Percentiles rank a stretch among this genome's conserved stretches.
These are phyloP conservation scores for Thymus quinquecostatus DNA, from an alignment of 257 asterid species.

Conservation along the genomic window DNA sequence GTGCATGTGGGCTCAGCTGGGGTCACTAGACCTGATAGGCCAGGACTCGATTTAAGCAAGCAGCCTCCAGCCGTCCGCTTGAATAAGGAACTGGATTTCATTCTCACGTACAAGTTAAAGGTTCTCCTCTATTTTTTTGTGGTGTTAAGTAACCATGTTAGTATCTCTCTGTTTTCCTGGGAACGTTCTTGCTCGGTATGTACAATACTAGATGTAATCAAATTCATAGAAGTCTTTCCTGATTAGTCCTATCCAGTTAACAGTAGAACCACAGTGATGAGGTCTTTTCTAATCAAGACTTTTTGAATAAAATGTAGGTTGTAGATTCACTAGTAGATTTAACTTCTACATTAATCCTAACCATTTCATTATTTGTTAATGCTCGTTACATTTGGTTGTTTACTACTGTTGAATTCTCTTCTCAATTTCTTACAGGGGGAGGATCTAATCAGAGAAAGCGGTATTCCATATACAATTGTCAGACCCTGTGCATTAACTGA, in stretches of 20 bases:
- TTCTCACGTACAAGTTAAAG: constrained; percentile 96
- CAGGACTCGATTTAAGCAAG: constrained; percentile 93
- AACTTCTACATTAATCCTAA: neutral
- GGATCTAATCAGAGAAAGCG: constrained; percentile 88
- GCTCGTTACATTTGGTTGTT: neutral
- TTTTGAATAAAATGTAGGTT: neutral
- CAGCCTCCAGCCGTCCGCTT: constrained; percentile 98
- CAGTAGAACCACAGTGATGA: neutral
- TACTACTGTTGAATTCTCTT: neutral
- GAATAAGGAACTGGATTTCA: constrained; percentile 87
- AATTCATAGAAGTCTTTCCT: neutral
- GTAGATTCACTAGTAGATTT: neutral
- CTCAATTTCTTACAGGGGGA: constrained; percentile 62
- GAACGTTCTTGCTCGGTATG: neutral
- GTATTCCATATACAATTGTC: constrained; percentile 82
- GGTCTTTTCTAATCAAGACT: neutral
- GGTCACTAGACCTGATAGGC: constrained; percentile 96
- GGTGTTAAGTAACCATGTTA: neutral
- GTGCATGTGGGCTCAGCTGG: constrained; percentile 98
- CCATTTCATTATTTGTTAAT: neutral
- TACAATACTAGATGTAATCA: neutral
- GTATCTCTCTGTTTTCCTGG: neutral
- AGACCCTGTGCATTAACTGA: constrained; percentile 98
- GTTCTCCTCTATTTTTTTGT: constrained; percentile 35
- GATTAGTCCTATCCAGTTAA: neutral